Evolutionary conservation across 2,329 filamentous ascomycete genomes (phyloP).

Genomic region (Lanzia echinophila): DNA sequence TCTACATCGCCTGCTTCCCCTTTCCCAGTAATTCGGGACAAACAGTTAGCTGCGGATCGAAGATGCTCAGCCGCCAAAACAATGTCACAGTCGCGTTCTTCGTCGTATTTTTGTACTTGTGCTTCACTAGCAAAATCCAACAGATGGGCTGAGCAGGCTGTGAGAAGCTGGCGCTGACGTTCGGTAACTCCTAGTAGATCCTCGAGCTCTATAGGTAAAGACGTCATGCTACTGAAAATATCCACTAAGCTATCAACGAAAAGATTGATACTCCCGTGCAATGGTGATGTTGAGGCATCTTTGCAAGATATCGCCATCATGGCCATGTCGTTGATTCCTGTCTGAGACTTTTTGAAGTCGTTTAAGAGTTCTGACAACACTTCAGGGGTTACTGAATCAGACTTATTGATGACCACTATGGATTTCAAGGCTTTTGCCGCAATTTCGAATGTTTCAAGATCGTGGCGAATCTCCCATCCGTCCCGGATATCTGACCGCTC

Average conservation of each 20-base stretch:
- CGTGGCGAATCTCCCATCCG: slow-evolving; percentile 42
- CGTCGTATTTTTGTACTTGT: slow-evolving; percentile 20
- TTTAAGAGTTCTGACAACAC: slow-evolving; percentile 35
- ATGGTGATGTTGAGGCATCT: slow-evolving; percentile 40
- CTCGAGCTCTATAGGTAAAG: slow-evolving; percentile 63
- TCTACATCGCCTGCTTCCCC: slow-evolving; percentile 86
- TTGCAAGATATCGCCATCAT: slow-evolving; percentile 68
- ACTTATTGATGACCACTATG: slow-evolving; percentile 58
- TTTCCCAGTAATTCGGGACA: slow-evolving; percentile 82
- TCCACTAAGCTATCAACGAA: slow-evolving; percentile 48
- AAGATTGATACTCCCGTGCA: slow-evolving; percentile 47
- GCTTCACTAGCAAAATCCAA: slow-evolving; percentile 64
- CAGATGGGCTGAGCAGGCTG: slow-evolving; percentile 64
- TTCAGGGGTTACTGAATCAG: slow-evolving; percentile 40
- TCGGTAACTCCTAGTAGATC: slow-evolving; percentile 87
- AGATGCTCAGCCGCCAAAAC: slow-evolving; percentile 88
- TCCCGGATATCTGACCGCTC: slow-evolving; percentile 40
- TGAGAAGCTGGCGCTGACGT: slow-evolving; percentile 76
- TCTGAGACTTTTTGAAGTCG: slow-evolving; percentile 32
- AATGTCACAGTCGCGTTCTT: slow-evolving; percentile 60
- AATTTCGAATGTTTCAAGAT: slow-evolving; percentile 48
- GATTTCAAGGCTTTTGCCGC: slow-evolving; percentile 42
- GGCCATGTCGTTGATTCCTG: slow-evolving; percentile 32
- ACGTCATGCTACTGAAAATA: slow-evolving; percentile 65
- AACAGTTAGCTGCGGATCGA: slow-evolving; percentile 67